Conservation (phyloP, 176 grass and related monocot genomes). For the Zoysia japonica region DNA sequence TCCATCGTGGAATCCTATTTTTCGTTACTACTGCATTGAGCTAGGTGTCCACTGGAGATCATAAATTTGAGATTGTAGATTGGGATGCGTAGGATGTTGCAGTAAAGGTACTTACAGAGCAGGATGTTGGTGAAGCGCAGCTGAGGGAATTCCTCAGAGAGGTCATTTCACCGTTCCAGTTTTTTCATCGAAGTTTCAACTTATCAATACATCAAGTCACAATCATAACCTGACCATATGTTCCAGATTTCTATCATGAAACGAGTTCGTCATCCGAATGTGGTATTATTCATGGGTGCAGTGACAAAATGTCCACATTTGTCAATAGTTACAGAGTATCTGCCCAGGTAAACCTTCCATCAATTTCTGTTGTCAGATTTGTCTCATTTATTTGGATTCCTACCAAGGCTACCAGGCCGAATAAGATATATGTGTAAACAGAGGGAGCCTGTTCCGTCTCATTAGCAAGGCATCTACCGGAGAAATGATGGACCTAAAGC, state of each 20-base stretch:
- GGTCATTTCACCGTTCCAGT: conserved; percentile 35
- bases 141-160: conserved; percentile 92
- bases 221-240: not conserved
- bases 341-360: conserved; percentile 59
- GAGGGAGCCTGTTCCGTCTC: conserved; percentile 84
- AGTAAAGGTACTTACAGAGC: conserved; percentile 83
- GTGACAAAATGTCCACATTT: conserved; percentile 79
- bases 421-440: conserved; percentile 43
- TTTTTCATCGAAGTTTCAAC: not conserved
- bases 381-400: not conserved
- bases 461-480: conserved; percentile 65
- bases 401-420: not conserved
- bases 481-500: conserved; percentile 79
- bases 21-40: not conserved
- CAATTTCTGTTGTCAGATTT: not conserved
- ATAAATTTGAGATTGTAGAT: conserved; percentile 25
- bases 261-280: conserved; percentile 84
- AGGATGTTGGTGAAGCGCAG: conserved; percentile 66
- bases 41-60: conserved; percentile 23
- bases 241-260: conserved; percentile 95
- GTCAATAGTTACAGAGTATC: conserved; percentile 92
- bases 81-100: conserved; percentile 76
- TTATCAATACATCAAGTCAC: not conserved
- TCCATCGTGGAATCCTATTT: not conserved
- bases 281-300: conserved; percentile 93